phyloP scores from a whole-genome alignment of 2,329 filamentous ascomycete species.

The Aureobasidium lini region DNA sequence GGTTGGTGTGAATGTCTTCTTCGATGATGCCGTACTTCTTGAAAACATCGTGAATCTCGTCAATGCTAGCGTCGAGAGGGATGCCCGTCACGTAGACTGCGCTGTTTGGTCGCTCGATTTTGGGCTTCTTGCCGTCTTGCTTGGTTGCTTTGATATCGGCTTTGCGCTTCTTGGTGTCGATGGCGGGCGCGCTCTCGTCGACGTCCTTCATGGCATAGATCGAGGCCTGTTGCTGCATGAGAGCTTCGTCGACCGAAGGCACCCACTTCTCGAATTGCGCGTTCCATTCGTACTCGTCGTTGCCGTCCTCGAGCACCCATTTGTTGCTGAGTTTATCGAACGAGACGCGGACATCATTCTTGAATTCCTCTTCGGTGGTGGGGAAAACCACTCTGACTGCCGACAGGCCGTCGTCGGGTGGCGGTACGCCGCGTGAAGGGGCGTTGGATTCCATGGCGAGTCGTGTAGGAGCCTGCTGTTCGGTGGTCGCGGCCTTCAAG shows the following conservation, averaged over 20 bases:
- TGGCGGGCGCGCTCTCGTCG: slow-evolving; percentile 42
- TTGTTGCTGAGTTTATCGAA: slow-evolving; percentile 78
- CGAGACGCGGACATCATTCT: slow-evolving; percentile 72
- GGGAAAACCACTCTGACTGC: slow-evolving; percentile 36
- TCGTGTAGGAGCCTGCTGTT: background rate
- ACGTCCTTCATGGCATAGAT: slow-evolving; percentile 55
- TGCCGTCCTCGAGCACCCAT: slow-evolving; percentile 75
- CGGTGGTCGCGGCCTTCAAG: background rate
- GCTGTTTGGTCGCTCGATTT: slow-evolving; percentile 58
- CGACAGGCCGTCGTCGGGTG: slow-evolving; percentile 4
- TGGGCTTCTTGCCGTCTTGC: slow-evolving; percentile 24
- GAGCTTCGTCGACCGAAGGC: slow-evolving; percentile 55
- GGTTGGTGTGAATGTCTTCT: slow-evolving; percentile 83
- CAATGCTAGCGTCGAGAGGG: slow-evolving; percentile 66
- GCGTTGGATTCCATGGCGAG: background rate
- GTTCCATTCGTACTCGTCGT: slow-evolving; percentile 80
- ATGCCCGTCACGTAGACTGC: slow-evolving; percentile 89
- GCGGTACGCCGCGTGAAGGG: slow-evolving; percentile 1
- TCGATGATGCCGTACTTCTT: slow-evolving; percentile 86
- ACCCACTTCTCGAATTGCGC: slow-evolving; percentile 65
- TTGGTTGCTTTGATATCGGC: slow-evolving; percentile 27
- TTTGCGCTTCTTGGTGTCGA: slow-evolving; percentile 37
- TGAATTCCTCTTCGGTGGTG: slow-evolving; percentile 58
- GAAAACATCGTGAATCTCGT: slow-evolving; percentile 79
- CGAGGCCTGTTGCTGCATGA: slow-evolving; percentile 53